Conservation (phyloP, 2,329 filamentous ascomycete species). For the Stagonosporopsis vannaccii region DNA sequence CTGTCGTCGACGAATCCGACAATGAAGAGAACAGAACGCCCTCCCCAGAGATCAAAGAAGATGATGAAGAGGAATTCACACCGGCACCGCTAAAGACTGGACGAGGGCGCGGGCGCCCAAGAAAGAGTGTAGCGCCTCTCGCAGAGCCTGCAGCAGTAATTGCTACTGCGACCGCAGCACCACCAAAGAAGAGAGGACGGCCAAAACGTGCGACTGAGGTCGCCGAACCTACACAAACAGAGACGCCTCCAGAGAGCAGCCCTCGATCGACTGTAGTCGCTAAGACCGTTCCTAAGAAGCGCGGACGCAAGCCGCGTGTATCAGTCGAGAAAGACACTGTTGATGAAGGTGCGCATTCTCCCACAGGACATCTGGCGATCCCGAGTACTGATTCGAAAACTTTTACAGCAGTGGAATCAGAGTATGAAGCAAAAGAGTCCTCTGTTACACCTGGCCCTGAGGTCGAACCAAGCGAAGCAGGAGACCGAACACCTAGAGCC, state of each 20-base stretch:
- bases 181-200: conserved; percentile 51
- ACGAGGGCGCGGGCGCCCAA: conserved; percentile 63
- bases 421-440: conserved; percentile 35
- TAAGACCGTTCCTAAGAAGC: conserved; percentile 64
- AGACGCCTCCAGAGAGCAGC: conserved; percentile 64
- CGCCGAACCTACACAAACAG: conserved; percentile 68
- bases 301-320: conserved; percentile 56
- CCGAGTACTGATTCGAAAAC: conserved; percentile 66
- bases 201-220: conserved; percentile 51
- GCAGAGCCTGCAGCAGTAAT: conserved; percentile 31
- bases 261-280: conserved; percentile 44
- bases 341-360: conserved; percentile 49
- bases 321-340: conserved; percentile 51
- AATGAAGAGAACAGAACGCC: conserved; percentile 75
- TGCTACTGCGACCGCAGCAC: conserved; percentile 21
- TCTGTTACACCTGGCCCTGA: conserved; percentile 12
- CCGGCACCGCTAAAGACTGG: conserved; percentile 70
- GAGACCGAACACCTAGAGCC: conserved; percentile 10
- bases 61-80: conserved; percentile 79
- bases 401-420: conserved; percentile 64
- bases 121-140: conserved; percentile 55
- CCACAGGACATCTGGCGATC: conserved; percentile 60
- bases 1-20: conserved; percentile 75
- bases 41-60: conserved; percentile 60
- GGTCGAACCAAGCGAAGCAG: conserved; percentile 7